Evolutionary conservation across 345 rosid genomes (phyloP), one percentile per base, ranked within the genome.

Genomic region (Sonneratia alba): DNA sequence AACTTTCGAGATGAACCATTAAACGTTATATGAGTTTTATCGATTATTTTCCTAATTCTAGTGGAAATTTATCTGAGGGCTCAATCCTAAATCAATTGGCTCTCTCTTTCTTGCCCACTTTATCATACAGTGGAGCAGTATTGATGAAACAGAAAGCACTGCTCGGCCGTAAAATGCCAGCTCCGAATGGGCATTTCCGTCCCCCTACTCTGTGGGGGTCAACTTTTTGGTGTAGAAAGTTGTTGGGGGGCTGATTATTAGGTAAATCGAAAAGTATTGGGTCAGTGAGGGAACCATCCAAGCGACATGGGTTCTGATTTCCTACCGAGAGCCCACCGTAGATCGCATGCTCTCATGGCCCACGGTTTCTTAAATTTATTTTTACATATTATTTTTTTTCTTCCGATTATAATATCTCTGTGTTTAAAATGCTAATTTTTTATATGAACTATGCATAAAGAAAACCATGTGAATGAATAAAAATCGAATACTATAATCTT

Each of bases 231-330:
- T 55, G 21, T 55, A 0, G 13, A 3, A 13, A 3, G 53, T 2
- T 8, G 16, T 9, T 0, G 16, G 24, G 62, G 11, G 42, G 36
- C 32, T 27, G 24, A 70, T 34, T 36, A 70, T 34, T 15, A 24
- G 63, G 72, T 36, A 38, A 6, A 56, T 19, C 53, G 37, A 70
- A 53, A 27, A 1, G 32, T 27, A 27, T 27, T 5, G 16, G 11
- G 11, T 18, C 1, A 70, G 59, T 16, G 63, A 70, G 62, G 72
- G 19, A 51, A 70, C 53, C 72, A 36, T 11, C n/a, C 45, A 70
- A 27, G 72, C 72, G 47, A 21, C 14, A 24, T 36, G 71, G 42
- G 59, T 0, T 45, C 6, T 48, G 55, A 49, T 49, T 49, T 49
- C 55, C 1, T 49, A 16, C 2, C 18, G 18, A 0, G 59, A 12